Evolutionary conservation across 2,329 filamentous ascomycete species (phyloP).

Genomic region (Pestalotiopsis sp.): DNA sequence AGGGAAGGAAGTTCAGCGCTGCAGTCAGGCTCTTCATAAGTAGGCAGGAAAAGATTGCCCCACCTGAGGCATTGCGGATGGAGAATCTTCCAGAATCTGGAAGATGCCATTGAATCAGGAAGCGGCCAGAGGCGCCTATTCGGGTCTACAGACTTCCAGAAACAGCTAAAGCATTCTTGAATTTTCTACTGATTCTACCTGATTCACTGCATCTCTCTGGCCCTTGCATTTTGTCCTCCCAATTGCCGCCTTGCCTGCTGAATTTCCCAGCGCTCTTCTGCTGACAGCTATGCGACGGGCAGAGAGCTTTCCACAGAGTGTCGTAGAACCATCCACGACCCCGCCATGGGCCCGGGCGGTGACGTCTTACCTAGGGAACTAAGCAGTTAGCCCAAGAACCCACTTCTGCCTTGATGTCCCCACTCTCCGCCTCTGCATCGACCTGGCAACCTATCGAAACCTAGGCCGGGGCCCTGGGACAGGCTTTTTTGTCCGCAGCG

Average conservation of each 20-base stretch:
- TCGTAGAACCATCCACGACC: background rate
- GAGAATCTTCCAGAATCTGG: slow-evolving; percentile 3
- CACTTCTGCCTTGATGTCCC: background rate
- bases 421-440: background rate
- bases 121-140: background rate
- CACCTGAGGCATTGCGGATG: background rate
- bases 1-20: background rate
- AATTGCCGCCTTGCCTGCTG: background rate
- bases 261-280: background rate
- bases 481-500: background rate
- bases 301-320: background rate
- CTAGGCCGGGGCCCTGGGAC: background rate
- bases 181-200: background rate
- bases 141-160: slow-evolving; percentile 4
- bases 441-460: background rate
- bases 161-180: background rate
- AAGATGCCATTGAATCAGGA: background rate
- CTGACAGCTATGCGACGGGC: background rate
- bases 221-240: background rate
- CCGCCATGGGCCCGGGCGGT: background rate
- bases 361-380: background rate
- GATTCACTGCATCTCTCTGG: background rate
- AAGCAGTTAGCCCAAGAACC: background rate
- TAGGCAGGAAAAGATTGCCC: background rate
- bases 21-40: background rate